Evolutionary conservation across 495 filamentous ascomycete species (phyloP).

Genomic region (Extremus antarcticus): DNA sequence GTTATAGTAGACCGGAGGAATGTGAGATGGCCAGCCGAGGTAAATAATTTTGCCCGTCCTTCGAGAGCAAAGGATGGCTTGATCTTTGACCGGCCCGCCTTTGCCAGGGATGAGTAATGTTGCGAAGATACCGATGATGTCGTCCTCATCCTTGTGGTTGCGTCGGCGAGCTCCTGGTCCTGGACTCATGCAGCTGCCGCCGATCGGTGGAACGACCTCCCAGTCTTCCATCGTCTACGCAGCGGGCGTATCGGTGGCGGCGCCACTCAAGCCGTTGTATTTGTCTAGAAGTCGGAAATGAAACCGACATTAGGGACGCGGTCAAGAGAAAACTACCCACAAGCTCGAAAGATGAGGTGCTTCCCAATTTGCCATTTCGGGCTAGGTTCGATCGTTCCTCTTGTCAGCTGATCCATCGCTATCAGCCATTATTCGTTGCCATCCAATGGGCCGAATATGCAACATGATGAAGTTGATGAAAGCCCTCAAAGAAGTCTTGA

Average conservation of each 20-base stretch:
- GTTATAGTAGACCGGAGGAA: conserved; percentile 9
- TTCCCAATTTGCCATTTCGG: too few species aligned
- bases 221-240: background rate
- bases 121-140: background rate
- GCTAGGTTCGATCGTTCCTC: too few species aligned
- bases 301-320: too few species aligned
- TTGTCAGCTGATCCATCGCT: too few species aligned
- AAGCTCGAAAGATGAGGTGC: too few species aligned
- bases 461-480: too few species aligned
- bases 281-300: too few species aligned
- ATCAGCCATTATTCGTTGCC: too few species aligned
- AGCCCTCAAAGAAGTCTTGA: too few species aligned
- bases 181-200: background rate
- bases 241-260: background rate
- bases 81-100: conserved; percentile 13
- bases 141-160: background rate
- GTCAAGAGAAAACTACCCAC: too few species aligned
- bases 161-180: background rate
- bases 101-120: conserved; percentile 14
- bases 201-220: background rate
- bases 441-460: too few species aligned
- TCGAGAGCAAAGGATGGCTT: conserved; percentile 11
- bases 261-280: too few species aligned
- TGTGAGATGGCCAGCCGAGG: conserved; percentile 4
- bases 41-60: conserved; percentile 10